phyloP scores from a whole-genome alignment of 352 stramenopile genomes.

The Thraustochytrium sp. region DNA sequence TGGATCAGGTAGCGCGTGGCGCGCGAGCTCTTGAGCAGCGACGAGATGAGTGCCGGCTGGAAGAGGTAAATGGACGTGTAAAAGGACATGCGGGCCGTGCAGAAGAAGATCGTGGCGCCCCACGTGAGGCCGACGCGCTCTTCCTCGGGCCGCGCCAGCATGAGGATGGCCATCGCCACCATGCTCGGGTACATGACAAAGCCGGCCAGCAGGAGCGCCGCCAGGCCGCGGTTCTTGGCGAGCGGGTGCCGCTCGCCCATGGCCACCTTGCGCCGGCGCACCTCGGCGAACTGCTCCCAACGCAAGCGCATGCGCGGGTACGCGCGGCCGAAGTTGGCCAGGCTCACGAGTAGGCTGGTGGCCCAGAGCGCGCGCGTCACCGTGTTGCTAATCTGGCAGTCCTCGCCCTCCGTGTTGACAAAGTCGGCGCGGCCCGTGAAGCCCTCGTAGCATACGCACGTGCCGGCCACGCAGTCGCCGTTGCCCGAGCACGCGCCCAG shows the following conservation, averaged over 20 bases:
- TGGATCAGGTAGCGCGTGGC: constrained; percentile 6
- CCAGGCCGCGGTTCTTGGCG: neutral
- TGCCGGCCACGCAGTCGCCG: neutral
- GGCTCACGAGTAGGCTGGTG: neutral
- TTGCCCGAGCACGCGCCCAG: constrained; percentile 22
- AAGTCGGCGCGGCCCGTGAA: constrained; percentile 23
- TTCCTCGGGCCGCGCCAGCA: neutral
- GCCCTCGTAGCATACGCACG: constrained; percentile 11
- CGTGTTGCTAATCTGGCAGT: constrained; percentile 5
- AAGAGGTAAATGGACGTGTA: constrained; percentile 19
- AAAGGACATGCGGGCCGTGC: neutral
- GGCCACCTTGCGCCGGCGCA: neutral
- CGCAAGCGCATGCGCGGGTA: constrained; percentile 5
- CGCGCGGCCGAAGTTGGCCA: neutral
- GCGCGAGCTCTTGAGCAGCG: neutral
- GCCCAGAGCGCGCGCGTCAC: neutral
- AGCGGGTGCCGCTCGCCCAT: neutral
- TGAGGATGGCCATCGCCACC: neutral
- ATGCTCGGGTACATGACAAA: constrained; percentile 20
- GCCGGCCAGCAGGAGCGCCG: neutral
- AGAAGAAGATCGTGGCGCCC: constrained; percentile 17
- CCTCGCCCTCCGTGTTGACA: constrained; percentile 20
- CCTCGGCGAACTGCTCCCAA: constrained; percentile 14
- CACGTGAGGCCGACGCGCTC: constrained; percentile 11
- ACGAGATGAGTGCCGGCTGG: neutral